A percentile compares a stretch with the other conserved stretches of the same genome.
These are phyloP conservation scores for Schizosaccharomyces osmophilus DNA, from an alignment of 805 yeast genomes.

Conservation along the genomic window DNA sequence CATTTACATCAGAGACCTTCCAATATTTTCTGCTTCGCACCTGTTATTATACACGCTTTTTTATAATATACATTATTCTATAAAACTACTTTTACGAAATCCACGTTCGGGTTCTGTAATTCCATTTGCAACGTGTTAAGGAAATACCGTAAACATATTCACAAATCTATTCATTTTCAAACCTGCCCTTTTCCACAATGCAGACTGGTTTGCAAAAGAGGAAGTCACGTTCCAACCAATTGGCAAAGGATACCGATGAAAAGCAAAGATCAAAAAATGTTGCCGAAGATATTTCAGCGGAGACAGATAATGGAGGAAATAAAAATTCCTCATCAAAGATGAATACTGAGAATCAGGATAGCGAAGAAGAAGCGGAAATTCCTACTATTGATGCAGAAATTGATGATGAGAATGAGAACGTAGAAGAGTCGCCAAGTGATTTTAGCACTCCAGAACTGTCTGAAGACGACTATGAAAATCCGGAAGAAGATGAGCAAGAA, in stretches of 20 bases:
- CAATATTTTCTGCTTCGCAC: too few relatives aligned
- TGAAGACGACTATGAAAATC: slow-evolving; percentile 29
- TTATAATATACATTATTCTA: too few relatives aligned
- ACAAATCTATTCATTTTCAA: not conserved
- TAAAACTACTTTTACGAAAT: too few relatives aligned
- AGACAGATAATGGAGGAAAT: slow-evolving; percentile 7
- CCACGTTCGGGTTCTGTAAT: too few relatives aligned
- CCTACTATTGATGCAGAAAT: slow-evolving; percentile 8
- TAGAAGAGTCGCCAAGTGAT: slow-evolving; percentile 10
- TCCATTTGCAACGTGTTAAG: too few relatives aligned
- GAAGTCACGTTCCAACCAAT: not conserved
- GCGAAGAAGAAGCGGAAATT: slow-evolving; percentile 8
- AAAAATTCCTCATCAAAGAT: slow-evolving; percentile 9
- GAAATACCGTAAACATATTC: too few relatives aligned
- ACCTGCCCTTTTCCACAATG: not conserved
- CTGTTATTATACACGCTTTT: too few relatives aligned
- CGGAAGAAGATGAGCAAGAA: slow-evolving; percentile 42
- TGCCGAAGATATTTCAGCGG: slow-evolving; percentile 5
- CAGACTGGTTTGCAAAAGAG: not conserved
- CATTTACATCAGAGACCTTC: too few relatives aligned
- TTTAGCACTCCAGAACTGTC: slow-evolving; percentile 1
- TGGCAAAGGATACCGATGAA: not conserved
- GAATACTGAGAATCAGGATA: slow-evolving; percentile 10
- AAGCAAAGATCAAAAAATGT: not conserved
- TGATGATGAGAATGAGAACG: slow-evolving; percentile 17